Base-by-base conservation (phyloP, 192 early-diverging fungal species). In the Podila clonocystis region DNA sequence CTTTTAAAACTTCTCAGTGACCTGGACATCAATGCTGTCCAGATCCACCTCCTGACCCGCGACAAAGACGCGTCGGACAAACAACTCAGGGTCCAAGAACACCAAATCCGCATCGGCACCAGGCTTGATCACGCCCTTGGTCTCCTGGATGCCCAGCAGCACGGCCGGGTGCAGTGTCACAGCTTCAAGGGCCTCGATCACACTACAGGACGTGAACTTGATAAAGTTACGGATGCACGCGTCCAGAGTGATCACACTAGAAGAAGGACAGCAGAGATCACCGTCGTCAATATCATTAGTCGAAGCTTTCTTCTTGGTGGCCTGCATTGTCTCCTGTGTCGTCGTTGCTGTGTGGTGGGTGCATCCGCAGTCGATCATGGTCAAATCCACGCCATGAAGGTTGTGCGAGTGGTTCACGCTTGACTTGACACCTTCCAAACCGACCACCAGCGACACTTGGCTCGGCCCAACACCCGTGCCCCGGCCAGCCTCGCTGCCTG, bases 131-230 rank as follows among this genome's bases (percentile, higher is more conserved):
- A 90, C 91, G 22, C 94, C 94, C 79, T 94, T 96, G 30, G 74
- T 73, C 61, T 90, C 69, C 13, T 89, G 74, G 36, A 96, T 93
- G n/a, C 94, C 94, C 24, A 96, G 82, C 48, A 90, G 80, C 67
- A 88, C 85, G 0, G 94, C 94, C 1, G 94, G 93, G 58, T 93
- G 91, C n/a, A 95, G 67, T 0, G 94, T 95, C 9, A 93, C 94
- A 11, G 92, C 91, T 63, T 95, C 93, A 55, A 96, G 82, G 11
- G 93, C 94, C 72, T 96, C 93, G 24, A 94, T 84, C 36, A 91
- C 63, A 19, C 90, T 88, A 55, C 93, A 94, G 9, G 89, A 89
- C 9, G 94, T 94, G 70, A 94, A 96, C 67, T 89, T 73, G 70
- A 87, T 87, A 79, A 96, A 94, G 68, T 96, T 96, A 64, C 88